phyloP scores from a whole-genome alignment of 257 asterid species.

The Avicennia marina region DNA sequence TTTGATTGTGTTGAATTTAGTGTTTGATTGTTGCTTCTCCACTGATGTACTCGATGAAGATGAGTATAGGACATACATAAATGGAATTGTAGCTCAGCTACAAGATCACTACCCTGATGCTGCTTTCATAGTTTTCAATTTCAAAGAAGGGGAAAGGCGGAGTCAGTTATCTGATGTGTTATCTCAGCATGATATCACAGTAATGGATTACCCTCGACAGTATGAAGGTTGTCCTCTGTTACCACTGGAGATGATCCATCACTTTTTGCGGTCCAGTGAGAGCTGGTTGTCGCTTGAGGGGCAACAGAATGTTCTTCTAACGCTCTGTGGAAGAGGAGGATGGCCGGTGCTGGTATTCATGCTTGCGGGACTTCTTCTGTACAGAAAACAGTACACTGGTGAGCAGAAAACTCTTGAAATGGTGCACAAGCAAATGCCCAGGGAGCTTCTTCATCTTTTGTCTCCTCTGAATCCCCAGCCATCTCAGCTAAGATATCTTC shows the following conservation, averaged over 20 bases:
- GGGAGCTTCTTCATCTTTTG: constrained; percentile 92
- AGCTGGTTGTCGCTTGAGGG: constrained; percentile 99
- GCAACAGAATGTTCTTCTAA: constrained; percentile 90
- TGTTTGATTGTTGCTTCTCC: constrained; percentile 98
- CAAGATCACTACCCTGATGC: constrained; percentile 97
- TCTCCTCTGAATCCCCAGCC: constrained; percentile 97
- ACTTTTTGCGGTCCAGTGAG: constrained; percentile 94
- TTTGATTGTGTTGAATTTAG: constrained; percentile 42
- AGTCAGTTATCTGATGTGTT: constrained; percentile 82
- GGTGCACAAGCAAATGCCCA: constrained; percentile 99
- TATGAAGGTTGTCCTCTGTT: constrained; percentile 88
- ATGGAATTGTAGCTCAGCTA: constrained; percentile 94
- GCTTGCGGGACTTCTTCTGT: constrained; percentile 98
- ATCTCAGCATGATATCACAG: constrained; percentile 96
- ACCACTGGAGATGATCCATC: constrained; percentile 95
- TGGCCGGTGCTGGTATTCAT: constrained; percentile 98
- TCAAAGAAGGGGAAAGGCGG: constrained; percentile 85
- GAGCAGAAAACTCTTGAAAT: constrained; percentile 97
- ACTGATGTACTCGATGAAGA: constrained; percentile 86
- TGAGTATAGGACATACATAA: constrained; percentile 82
- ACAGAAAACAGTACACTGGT: constrained; percentile 87
- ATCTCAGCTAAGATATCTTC: constrained; percentile 97
- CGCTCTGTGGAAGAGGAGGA: constrained; percentile 99
- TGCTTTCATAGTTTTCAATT: constrained; percentile 97
- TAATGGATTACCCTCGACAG: constrained; percentile 96